Evolutionary conservation across 2,329 filamentous ascomycete genomes (phyloP).

Genomic region (Neonectria magnoliae): DNA sequence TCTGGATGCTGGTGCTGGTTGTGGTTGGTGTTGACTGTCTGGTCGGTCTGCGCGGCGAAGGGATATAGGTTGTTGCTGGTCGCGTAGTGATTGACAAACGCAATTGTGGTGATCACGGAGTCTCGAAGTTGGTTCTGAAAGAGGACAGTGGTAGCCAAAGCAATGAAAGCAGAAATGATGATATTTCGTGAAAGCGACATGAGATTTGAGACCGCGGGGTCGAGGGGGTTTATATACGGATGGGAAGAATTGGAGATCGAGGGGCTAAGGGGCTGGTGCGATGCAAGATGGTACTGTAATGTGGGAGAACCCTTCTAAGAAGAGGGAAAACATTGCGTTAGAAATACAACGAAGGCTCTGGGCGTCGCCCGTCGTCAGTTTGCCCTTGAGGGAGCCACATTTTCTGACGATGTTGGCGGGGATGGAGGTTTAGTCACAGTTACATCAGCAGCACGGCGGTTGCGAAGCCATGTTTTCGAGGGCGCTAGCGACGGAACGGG

Average conservation of each 20-base stretch:
- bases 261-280: conserved; percentile 11
- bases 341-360: conserved; percentile 14
- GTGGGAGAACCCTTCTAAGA: neutral
- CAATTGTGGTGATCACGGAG: conserved; percentile 31
- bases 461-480: conserved; percentile 17
- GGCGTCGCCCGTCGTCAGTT: neutral
- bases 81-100: conserved; percentile 26
- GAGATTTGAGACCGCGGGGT: conserved; percentile 29
- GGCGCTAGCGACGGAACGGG: conserved; percentile 7
- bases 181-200: conserved; percentile 47
- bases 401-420: conserved; percentile 8
- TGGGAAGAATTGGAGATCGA: conserved; percentile 6
- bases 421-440: conserved; percentile 20
- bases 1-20: conserved; percentile 25
- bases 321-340: conserved; percentile 8
- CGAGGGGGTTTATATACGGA: conserved; percentile 33
- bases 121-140: conserved; percentile 40
- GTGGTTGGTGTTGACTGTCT: conserved; percentile 16
- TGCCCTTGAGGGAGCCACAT: conserved; percentile 4
- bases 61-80: conserved; percentile 4
- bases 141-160: conserved; percentile 42
- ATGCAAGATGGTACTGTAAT: neutral
- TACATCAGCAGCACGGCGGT: conserved; percentile 20
- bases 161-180: conserved; percentile 44
- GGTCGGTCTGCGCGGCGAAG: neutral